Percentiles rank a stretch among this genome's conserved stretches.
phyloP scores from a whole-genome alignment of 2,329 filamentous ascomycete species.

The Botrytis fragariae region DNA sequence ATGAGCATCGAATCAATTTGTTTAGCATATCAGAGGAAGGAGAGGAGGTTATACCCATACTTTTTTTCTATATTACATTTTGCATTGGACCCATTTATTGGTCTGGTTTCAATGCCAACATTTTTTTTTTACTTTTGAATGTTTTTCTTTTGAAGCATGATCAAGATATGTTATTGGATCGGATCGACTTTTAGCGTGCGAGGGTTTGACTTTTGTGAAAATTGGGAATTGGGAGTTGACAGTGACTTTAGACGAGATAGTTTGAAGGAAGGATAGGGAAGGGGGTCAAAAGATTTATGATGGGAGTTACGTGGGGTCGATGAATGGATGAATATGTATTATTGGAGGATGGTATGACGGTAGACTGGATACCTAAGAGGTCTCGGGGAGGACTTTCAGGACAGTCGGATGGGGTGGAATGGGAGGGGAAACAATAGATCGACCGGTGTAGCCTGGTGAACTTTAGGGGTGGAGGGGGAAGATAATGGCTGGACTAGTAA shows the following conservation, averaged over 20 bases:
- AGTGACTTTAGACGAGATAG: neutral
- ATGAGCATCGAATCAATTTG: neutral
- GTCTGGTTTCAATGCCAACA: neutral
- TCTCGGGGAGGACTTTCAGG: neutral
- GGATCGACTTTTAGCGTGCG: conserved; percentile 1
- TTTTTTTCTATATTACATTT: conserved; percentile 13
- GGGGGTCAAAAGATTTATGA: neutral
- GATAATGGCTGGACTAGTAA: neutral
- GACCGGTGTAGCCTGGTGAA: neutral
- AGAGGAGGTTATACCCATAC: conserved; percentile 9
- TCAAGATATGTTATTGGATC: neutral
- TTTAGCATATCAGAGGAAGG: conserved; percentile 5
- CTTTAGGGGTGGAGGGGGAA: neutral
- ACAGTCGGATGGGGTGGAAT: neutral
- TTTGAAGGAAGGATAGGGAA: neutral
- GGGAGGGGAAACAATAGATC: neutral
- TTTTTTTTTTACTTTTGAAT: conserved; percentile 7
- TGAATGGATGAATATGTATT: neutral
- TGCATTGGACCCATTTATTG: neutral
- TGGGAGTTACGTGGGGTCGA: neutral
- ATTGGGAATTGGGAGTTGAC: neutral
- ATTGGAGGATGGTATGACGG: neutral
- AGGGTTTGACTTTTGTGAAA: neutral
- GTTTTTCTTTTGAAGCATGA: neutral
- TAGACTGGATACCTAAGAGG: neutral